Percentiles rank a stretch among this genome's conserved stretches.
These are phyloP conservation scores for Melanomma pulvis-pyrius DNA, from an alignment of 495 filamentous ascomycete species.

Conservation along the genomic window DNA sequence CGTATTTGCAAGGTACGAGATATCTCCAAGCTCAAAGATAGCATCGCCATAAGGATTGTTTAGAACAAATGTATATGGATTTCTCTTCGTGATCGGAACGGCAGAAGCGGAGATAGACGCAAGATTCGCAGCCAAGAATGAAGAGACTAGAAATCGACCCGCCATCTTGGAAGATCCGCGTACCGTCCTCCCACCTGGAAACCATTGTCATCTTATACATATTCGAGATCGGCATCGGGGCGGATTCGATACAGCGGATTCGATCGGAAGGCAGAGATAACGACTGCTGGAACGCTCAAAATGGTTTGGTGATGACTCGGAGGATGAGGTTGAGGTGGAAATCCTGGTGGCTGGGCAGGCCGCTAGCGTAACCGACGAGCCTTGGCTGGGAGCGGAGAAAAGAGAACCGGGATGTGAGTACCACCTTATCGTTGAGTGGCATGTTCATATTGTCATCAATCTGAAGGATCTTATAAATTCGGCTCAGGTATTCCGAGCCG, in stretches of 20 bases:
- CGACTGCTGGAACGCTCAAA: not conserved
- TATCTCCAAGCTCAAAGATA: slow-evolving; percentile 37
- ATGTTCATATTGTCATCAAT: not conserved
- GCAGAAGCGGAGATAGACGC: slow-evolving; percentile 8
- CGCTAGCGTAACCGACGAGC: not conserved
- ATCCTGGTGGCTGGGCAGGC: not conserved
- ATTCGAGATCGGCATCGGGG: not conserved
- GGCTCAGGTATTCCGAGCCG: no score
- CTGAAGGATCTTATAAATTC: not conserved
- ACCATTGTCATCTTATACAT: not conserved
- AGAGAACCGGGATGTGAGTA: not conserved
- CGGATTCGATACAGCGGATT: not conserved
- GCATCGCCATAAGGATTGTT: slow-evolving; percentile 25
- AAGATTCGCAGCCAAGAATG: slow-evolving; percentile 1
- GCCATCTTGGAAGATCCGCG: slow-evolving; percentile 2
- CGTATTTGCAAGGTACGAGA: slow-evolving; percentile 38
- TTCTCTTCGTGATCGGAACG: slow-evolving; percentile 19
- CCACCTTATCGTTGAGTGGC: not conserved
- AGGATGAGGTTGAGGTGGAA: not conserved
- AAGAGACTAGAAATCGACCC: not conserved
- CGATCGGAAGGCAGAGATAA: not conserved
- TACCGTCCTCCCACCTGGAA: not conserved
- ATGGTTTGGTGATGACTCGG: slow-evolving; percentile 4
- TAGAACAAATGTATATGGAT: slow-evolving; percentile 28
- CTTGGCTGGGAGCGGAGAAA: not conserved